phyloP scores from a whole-genome alignment of 305 asterid species.

The Ilex paraguariensis region DNA sequence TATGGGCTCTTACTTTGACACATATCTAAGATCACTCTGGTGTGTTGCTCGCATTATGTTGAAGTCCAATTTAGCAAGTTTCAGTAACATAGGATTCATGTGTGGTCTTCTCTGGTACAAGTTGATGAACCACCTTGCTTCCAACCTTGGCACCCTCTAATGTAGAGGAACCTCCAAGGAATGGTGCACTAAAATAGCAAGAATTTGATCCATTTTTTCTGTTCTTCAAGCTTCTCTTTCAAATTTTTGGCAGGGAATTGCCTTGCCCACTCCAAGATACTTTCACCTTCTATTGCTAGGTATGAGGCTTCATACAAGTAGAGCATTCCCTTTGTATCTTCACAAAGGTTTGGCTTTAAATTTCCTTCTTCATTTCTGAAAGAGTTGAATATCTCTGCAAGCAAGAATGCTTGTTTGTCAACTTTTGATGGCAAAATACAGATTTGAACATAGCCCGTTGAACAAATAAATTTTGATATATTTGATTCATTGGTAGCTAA shows the following conservation, averaged over 20 bases:
- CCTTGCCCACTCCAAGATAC: constrained; percentile 23
- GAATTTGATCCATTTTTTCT: constrained; percentile 5
- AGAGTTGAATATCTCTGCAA: too few species aligned
- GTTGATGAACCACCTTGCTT: constrained; percentile 54
- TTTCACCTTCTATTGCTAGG: constrained; percentile 28
- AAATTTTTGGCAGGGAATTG: constrained; percentile 23
- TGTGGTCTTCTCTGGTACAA: constrained; percentile 16
- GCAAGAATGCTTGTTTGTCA: too few species aligned
- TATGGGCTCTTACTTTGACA: constrained; percentile 35
- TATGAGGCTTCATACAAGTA: constrained; percentile 42
- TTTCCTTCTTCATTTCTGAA: too few species aligned
- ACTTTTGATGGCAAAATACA: too few species aligned
- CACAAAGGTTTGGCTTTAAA: too few species aligned
- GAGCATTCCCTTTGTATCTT: constrained; percentile 18
- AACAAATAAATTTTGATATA: too few species aligned
- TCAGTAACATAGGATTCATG: constrained; percentile 23
- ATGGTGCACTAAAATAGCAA: constrained; percentile 32
- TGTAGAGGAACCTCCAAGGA: constrained; percentile 64
- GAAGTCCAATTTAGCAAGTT: constrained; percentile 46
- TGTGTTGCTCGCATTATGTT: constrained; percentile 51
- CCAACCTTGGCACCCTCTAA: constrained; percentile 61
- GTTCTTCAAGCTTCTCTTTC: constrained; percentile 4
- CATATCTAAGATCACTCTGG: constrained; percentile 45
- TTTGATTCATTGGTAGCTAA: too few species aligned
- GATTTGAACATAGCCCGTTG: too few species aligned